Conservation (phyloP, 2,329 filamentous ascomycete genomes). For the Aschersonia sp. region DNA sequence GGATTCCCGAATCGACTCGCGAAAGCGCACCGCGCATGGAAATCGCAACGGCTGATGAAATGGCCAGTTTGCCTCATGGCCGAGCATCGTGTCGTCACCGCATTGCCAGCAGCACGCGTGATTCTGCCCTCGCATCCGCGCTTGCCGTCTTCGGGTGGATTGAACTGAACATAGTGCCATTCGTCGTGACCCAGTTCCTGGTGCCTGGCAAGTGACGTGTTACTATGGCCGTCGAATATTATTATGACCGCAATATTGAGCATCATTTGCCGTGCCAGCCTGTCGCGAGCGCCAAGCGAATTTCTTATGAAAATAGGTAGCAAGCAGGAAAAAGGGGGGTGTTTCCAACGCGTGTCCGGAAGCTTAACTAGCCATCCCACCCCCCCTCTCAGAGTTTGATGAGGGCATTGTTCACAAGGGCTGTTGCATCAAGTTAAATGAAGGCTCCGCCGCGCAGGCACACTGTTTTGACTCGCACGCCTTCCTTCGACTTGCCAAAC, state of each 20-base stretch:
- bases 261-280: background rate
- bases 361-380: background rate
- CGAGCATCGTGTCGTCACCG: no score
- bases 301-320: background rate
- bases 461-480: background rate
- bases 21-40: no score
- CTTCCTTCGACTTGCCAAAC: background rate
- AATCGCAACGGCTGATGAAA: no score
- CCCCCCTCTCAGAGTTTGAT: background rate
- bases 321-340: background rate
- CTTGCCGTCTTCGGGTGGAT: no score
- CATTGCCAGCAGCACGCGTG: no score
- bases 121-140: no score
- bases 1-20: no score
- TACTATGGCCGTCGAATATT: no score
- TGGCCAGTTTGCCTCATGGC: no score
- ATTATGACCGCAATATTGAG: background rate
- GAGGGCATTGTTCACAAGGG: background rate
- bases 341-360: background rate
- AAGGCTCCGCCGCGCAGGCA: background rate
- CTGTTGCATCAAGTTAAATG: slow-evolving; percentile 1
- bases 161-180: no score
- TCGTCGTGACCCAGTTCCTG: no score
- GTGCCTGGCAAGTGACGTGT: no score
- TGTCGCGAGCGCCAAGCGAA: background rate